Conservation (phyloP, 352 stramenopile species). For the Phytophthora litchii region DNA sequence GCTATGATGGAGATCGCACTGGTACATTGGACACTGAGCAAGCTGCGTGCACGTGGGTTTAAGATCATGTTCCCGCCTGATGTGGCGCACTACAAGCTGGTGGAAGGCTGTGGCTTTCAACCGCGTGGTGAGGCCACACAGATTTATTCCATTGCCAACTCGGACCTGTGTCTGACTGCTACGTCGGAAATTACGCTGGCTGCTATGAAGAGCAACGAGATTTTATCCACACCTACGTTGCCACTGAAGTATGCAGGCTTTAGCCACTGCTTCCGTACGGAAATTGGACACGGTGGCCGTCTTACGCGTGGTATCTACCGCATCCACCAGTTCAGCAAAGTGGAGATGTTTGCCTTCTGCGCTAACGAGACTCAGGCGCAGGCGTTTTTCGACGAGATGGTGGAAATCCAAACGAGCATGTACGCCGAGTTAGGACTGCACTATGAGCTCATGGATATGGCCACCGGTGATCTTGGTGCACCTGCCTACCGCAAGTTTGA, state of each 20-base stretch:
- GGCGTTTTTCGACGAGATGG: conserved; percentile 79
- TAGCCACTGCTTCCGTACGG: conserved; percentile 89
- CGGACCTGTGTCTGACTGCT: conserved; percentile 82
- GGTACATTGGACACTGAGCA: conserved; percentile 79
- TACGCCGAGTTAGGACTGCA: conserved; percentile 82
- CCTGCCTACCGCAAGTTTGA: conserved; percentile 89
- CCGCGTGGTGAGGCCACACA: conserved; percentile 86
- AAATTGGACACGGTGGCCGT: conserved; percentile 81
- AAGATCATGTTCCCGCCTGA: conserved; percentile 81
- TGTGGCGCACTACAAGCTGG: conserved; percentile 80
- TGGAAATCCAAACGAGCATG: conserved; percentile 78
- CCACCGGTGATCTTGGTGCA: conserved; percentile 76
- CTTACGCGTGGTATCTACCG: conserved; percentile 85
- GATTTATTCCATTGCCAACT: conserved; percentile 87
- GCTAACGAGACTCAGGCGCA: conserved; percentile 71
- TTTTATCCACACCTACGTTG: conserved; percentile 57
- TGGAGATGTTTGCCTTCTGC: conserved; percentile 90
- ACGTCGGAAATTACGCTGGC: conserved; percentile 91
- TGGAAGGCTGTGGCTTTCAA: conserved; percentile 88
- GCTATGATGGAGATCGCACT: conserved; percentile 89
- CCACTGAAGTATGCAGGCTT: conserved; percentile 83
- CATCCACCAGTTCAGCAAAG: conserved; percentile 92
- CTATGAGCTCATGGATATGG: conserved; percentile 87
- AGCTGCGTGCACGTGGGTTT: conserved; percentile 73
- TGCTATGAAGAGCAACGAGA: conserved; percentile 75